Conservation (phyloP, 495 filamentous ascomycete genomes). For the Cercophora scortea region DNA sequence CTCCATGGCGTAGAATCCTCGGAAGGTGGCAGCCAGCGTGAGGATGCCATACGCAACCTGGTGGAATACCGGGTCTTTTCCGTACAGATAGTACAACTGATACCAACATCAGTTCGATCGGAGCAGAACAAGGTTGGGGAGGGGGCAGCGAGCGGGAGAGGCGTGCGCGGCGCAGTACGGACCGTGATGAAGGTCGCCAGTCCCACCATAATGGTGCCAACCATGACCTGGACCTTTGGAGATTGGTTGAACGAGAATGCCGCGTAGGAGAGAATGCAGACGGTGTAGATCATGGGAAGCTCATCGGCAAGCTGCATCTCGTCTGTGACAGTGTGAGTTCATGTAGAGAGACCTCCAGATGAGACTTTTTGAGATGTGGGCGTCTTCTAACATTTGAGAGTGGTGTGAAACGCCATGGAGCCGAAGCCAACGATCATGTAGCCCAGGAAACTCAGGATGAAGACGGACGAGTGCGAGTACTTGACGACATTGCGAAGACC, state of each 20-base stretch:
- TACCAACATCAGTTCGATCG: neutral
- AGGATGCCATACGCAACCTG: constrained; percentile 80
- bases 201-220: constrained; percentile 53
- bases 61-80: constrained; percentile 89
- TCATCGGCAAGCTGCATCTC: constrained; percentile 98
- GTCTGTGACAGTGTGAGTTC: constrained; percentile 45
- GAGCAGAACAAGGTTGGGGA: neutral
- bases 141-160: neutral
- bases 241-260: constrained; percentile 71
- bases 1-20: constrained; percentile 91
- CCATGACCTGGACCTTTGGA: constrained; percentile 38
- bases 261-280: constrained; percentile 78
- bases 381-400: constrained; percentile 62
- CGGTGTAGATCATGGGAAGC: constrained; percentile 96
- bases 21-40: constrained; percentile 68
- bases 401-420: constrained; percentile 75
- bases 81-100: constrained; percentile 78
- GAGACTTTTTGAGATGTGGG: neutral
- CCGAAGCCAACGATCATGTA: constrained; percentile 76
- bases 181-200: constrained; percentile 75
- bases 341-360: neutral
- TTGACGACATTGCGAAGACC: constrained; percentile 63
- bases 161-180: constrained; percentile 3
- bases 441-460: constrained; percentile 61
- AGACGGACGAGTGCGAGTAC: constrained; percentile 65